phyloP scores from a whole-genome alignment of 192 early-diverging fungal genomes.

The Backusella psychrophila region DNA sequence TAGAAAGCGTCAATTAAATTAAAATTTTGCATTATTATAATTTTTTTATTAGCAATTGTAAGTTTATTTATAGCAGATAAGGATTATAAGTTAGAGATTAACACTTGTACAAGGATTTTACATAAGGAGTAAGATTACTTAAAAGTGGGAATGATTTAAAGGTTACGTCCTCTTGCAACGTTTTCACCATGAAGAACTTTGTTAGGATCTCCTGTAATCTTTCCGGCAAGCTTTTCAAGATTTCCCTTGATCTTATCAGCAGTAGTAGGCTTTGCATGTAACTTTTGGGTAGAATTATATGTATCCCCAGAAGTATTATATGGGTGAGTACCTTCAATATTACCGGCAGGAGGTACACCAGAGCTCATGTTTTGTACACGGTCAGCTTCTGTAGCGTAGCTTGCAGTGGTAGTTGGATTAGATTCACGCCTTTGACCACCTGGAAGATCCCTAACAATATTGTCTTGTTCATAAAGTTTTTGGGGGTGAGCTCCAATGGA shows the following conservation, averaged over 20 bases:
- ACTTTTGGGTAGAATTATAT: not conserved
- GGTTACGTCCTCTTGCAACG: not conserved
- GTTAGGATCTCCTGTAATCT: constrained; percentile 26
- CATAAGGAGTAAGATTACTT: not conserved
- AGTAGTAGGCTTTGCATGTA: not conserved
- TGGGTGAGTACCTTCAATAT: not conserved
- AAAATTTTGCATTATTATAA: too few species aligned
- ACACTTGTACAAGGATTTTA: not conserved
- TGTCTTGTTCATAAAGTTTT: not conserved
- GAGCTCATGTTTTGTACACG: constrained; percentile 6
- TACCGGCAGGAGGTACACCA: not conserved
- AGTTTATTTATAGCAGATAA: not conserved
- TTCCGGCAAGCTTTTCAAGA: constrained; percentile 26
- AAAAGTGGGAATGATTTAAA: not conserved
- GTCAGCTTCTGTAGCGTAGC: not conserved
- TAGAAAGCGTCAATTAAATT: too few species aligned
- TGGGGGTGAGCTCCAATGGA: not conserved
- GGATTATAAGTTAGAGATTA: not conserved
- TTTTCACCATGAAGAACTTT: constrained; percentile 32
- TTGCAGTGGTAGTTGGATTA: not conserved
- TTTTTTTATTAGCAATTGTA: not conserved
- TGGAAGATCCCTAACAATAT: not conserved
- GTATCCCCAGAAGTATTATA: not conserved
- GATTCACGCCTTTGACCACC: not conserved
- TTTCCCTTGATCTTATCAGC: constrained; percentile 38